A percentile compares a stretch with the other conserved stretches of the same genome.
Conservation (phyloP, 805 yeast genomes). For the Wilhelminamyces savonicus region DNA sequence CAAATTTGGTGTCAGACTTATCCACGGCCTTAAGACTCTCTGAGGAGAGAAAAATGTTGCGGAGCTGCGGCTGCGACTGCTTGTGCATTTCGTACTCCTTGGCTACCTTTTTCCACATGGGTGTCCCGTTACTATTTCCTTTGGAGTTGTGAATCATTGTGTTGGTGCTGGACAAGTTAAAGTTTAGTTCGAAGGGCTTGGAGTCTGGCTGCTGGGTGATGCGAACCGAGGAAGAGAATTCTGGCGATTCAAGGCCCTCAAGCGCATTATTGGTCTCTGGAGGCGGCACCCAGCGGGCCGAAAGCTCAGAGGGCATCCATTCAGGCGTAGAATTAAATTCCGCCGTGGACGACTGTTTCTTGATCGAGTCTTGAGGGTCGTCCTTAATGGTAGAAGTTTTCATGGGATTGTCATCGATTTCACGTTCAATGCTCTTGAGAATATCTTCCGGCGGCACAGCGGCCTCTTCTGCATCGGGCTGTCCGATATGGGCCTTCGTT, state of each 20-base stretch:
- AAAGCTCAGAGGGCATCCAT: constrained; percentile 38
- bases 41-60: constrained; percentile 21
- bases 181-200: constrained; percentile 9
- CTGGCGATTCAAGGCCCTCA: too few species aligned
- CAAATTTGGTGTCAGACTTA: background rate
- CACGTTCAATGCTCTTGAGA: background rate
- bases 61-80: constrained; percentile 20
- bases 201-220: constrained; percentile 9
- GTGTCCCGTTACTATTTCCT: constrained; percentile 14
- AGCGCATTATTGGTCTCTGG: background rate
- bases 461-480: constrained; percentile 1
- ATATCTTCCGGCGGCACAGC: background rate
- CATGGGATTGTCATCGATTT: constrained; percentile 7
- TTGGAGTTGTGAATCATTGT: constrained; percentile 29
- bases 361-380: background rate
- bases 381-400: constrained; percentile 20
- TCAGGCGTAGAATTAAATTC: constrained; percentile 22
- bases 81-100: constrained; percentile 21
- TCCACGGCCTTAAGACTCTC: constrained; percentile 12
- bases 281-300: constrained; percentile 25
- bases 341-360: too few species aligned
- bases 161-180: constrained; percentile 13
- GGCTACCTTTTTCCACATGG: constrained; percentile 30
- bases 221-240: constrained; percentile 15
- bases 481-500: constrained; percentile 27